Evolutionary conservation across 2,329 filamentous ascomycete species (phyloP), one percentile per base, ranked within the genome.

Genomic region (Simplicillium aogashimaense): DNA sequence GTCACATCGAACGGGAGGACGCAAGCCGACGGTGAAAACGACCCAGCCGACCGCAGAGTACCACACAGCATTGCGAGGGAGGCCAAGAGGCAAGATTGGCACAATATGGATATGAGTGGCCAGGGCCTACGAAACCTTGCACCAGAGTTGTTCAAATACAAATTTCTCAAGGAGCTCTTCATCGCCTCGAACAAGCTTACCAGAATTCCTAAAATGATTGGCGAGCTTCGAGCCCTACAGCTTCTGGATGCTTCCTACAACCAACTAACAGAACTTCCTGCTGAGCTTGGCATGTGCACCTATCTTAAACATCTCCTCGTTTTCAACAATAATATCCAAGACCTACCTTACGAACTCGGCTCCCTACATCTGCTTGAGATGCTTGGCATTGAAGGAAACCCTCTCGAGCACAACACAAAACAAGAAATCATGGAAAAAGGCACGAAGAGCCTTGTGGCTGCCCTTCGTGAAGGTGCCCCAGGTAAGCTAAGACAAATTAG

Each of bases 241-340:
- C 76, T 89, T 53, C 74, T 98, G 37, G 90, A 98, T 60, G 73
- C 89, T 3, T 97, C 92, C 0, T 80, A 83, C 64, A 98, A 98
- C 60, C 78, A 90, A 45, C 72, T 98, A 44, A 74, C 74, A 8
- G 79, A 84, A 47, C 69, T 98, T 4, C 92, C 92, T 1, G 76
- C 85, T 16, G 90, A 98, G 66, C 78, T 98, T 45, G 92, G 92
- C 55, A 98, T 97, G 90, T 86, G 95, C 53, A 92, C 89, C 20
- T 92, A 89, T 50, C 69, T 98, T 41, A 88, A 86, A 63, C 81
- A 85, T 49, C 71, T 98, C 5, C 69, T 89, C 20, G 70, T 95
- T 3, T 95, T 95, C 59, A 88, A 95, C 65, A 98, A 98, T 60
- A 75, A 85, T 46, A 82, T 98, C 40, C 77, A 78, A 45, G 81